These are phyloP conservation scores for Helotiales sp. DNA, from an alignment of 2,329 filamentous ascomycete species.

Conservation along the genomic window DNA sequence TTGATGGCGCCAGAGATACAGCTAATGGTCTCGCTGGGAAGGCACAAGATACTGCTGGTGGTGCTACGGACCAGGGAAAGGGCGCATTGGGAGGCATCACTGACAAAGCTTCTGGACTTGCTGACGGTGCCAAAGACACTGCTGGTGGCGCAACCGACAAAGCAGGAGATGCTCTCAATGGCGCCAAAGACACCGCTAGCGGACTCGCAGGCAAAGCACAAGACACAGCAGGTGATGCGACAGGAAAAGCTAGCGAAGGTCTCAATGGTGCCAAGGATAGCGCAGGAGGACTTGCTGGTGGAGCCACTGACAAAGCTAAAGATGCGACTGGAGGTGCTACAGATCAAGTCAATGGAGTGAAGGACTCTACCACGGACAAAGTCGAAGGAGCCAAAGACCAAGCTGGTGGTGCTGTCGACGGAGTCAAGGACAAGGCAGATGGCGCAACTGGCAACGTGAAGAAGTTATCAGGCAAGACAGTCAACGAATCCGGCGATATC, in stretches of 20 bases:
- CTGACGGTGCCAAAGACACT: conserved; percentile 2
- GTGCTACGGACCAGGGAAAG: not conserved
- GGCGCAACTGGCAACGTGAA: conserved; percentile 2
- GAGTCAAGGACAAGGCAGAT: not conserved
- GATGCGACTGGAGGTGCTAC: conserved; percentile 1
- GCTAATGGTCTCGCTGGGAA: not conserved
- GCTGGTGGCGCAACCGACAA: conserved; percentile 11
- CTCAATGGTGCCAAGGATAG: conserved; percentile 4
- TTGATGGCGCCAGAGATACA: not conserved
- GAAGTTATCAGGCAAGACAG: conserved; percentile 11
- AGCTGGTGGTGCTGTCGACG: not conserved
- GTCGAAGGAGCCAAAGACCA: not conserved
- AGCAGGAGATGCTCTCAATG: conserved; percentile 6
- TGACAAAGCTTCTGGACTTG: conserved; percentile 2
- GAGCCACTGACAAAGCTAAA: not conserved
- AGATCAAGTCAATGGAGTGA: not conserved
- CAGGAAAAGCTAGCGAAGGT: not conserved
- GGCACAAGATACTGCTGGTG: not conserved
- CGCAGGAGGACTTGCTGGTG: conserved; percentile 4
- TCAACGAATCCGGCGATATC: conserved; percentile 14
- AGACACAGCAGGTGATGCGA: not conserved
- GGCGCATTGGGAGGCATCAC: not conserved
- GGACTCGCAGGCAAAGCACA: not conserved
- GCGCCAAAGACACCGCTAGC: conserved; percentile 5
- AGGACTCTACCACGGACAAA: not conserved